Conservation (phyloP, 805 yeast species). For the Pichia rugopelliculosa region DNA sequence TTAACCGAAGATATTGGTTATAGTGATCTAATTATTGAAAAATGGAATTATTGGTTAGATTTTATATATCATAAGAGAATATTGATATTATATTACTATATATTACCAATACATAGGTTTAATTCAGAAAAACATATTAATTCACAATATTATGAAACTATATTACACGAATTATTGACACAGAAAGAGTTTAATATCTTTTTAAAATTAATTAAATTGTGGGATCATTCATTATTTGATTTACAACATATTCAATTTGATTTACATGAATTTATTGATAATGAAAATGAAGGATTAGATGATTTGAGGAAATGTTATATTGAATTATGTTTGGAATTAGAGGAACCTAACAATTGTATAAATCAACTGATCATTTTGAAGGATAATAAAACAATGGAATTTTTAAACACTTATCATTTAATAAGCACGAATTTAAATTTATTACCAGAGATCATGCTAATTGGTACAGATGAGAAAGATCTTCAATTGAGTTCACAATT, state of each 20-base stretch:
- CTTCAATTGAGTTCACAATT: conserved; percentile 35
- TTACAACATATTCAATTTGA: conserved; percentile 25
- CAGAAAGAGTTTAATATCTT: conserved; percentile 32
- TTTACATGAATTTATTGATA: not conserved
- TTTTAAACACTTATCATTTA: conserved; percentile 58
- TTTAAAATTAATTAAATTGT: conserved; percentile 36
- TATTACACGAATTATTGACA: conserved; percentile 40
- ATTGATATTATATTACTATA: conserved; percentile 37
- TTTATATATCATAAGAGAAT: conserved; percentile 44
- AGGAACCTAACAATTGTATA: conserved; percentile 57
- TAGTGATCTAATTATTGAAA: conserved; percentile 23
- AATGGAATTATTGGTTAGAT: conserved; percentile 63
- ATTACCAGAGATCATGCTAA: conserved; percentile 46
- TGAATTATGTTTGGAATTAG: conserved; percentile 46
- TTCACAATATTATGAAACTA: conserved; percentile 36
- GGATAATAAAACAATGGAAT: conserved; percentile 47
- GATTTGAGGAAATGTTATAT: conserved; percentile 39
- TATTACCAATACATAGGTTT: conserved; percentile 43
- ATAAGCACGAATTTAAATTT: conserved; percentile 40
- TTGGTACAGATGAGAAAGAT: conserved; percentile 17
- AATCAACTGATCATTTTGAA: conserved; percentile 50
- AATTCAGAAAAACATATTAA: conserved; percentile 23
- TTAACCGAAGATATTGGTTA: conserved; percentile 23
- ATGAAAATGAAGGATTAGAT: conserved; percentile 6
- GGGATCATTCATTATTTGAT: conserved; percentile 56